Conservation (phyloP, 2,329 filamentous ascomycete species). For the Sarocladium kiliense region DNA sequence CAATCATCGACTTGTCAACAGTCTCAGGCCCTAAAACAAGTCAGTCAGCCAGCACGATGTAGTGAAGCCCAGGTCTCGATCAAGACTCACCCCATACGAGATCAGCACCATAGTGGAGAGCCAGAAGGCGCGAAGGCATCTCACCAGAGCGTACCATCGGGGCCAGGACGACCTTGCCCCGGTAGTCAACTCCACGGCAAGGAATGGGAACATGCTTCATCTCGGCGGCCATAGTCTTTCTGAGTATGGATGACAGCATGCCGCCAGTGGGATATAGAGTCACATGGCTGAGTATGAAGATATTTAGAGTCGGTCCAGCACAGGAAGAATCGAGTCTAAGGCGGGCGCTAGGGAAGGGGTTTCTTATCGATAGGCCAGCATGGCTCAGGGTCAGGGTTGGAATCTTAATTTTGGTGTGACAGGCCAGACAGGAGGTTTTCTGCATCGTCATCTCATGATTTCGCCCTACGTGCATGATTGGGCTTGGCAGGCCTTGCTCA, state of each 20-base stretch:
- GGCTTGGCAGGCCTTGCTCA: too few relatives aligned
- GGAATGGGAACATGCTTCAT: slow-evolving; percentile 76
- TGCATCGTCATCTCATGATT: neutral
- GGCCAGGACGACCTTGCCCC: slow-evolving; percentile 88
- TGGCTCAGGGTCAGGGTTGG: neutral
- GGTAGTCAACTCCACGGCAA: slow-evolving; percentile 83
- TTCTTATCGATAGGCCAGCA: slow-evolving; percentile 11
- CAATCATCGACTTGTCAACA: slow-evolving; percentile 87
- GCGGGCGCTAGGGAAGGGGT: neutral
- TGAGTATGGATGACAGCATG: slow-evolving; percentile 30
- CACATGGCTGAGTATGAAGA: neutral
- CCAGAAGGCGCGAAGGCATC: slow-evolving; percentile 79
- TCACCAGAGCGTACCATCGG: slow-evolving; percentile 99
- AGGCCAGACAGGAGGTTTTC: too few relatives aligned
- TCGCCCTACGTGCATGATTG: neutral
- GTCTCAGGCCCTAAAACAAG: slow-evolving; percentile 71
- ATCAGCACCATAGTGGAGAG: slow-evolving; percentile 92
- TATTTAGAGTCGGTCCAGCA: neutral
- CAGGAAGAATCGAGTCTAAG: neutral
- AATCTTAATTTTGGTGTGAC: too few relatives aligned
- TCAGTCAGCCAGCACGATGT: neutral
- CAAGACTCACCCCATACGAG: slow-evolving; percentile 76
- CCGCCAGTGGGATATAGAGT: slow-evolving; percentile 10
- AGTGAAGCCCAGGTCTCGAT: slow-evolving; percentile 2
- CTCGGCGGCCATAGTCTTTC: slow-evolving; percentile 53